Conservation (phyloP, 2,329 filamentous ascomycete genomes). For the Calonectria hongkongensis region DNA sequence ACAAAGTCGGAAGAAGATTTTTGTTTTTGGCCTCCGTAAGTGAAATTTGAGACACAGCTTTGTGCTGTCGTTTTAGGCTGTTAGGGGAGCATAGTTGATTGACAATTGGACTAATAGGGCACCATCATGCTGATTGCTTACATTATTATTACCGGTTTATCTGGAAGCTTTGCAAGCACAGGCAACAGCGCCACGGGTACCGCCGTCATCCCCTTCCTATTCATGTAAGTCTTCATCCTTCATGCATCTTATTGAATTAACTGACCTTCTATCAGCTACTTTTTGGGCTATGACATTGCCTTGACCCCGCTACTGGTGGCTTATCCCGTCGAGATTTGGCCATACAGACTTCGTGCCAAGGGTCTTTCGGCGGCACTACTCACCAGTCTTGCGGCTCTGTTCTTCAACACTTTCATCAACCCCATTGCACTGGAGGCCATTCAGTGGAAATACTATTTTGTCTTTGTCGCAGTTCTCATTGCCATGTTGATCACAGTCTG, state of each 20-base stretch:
- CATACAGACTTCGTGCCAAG: constrained; percentile 48
- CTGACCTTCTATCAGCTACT: constrained; percentile 54
- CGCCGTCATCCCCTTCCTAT: constrained; percentile 21
- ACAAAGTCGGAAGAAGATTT: constrained; percentile 25
- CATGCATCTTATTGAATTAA: too few relatives aligned
- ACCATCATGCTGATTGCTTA: constrained; percentile 33
- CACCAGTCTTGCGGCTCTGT: constrained; percentile 42
- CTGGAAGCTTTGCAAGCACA: constrained; percentile 29
- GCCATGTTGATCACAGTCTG: constrained; percentile 34
- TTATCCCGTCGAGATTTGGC: constrained; percentile 51
- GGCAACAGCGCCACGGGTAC: constrained; percentile 22
- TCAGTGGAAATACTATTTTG: constrained; percentile 46
- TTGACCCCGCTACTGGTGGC: constrained; percentile 69
- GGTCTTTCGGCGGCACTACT: constrained; percentile 49
- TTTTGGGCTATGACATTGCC: constrained; percentile 67
- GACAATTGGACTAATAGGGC: constrained; percentile 20
- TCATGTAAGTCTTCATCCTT: constrained; percentile 44
- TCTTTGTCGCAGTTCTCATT: constrained; percentile 39
- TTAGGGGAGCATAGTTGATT: background rate
- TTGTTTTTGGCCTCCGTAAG: constrained; percentile 31
- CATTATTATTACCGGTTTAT: constrained; percentile 36
- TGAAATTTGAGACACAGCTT: background rate
- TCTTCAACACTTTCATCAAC: constrained; percentile 51
- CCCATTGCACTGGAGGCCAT: constrained; percentile 49
- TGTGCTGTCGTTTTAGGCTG: background rate